Conservation (phyloP, 108 stramenopile species). For the Nitzschia sp. region DNA sequence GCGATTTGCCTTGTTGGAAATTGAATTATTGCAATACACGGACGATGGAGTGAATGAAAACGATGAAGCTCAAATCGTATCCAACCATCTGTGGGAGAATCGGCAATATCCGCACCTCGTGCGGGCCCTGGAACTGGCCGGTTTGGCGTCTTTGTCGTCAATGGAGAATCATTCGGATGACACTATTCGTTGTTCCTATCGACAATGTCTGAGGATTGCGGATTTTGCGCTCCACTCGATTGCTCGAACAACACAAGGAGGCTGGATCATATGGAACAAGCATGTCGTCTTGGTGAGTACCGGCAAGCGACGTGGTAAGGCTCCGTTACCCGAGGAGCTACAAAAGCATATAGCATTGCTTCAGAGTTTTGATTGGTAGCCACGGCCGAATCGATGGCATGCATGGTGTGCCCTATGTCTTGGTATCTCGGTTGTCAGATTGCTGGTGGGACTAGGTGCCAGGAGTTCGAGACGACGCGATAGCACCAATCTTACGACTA, state of each 20-base stretch:
- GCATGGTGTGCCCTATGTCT: too few species aligned
- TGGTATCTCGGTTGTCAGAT: too few species aligned
- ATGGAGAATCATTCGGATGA: background rate
- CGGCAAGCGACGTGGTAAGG: background rate
- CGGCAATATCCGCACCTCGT: background rate
- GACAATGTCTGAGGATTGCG: conserved; percentile 10
- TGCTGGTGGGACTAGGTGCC: too few species aligned
- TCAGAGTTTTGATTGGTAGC: background rate
- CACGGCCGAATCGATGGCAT: too few species aligned
- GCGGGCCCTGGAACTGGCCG: background rate
- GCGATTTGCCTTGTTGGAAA: conserved; percentile 2
- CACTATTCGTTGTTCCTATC: conserved; percentile 3
- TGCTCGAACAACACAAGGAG: conserved; percentile 1
- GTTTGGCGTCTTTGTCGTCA: background rate
- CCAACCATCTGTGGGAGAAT: conserved; percentile 2
- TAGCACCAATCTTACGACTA: too few species aligned
- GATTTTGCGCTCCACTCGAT: conserved; percentile 2
- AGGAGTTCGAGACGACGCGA: too few species aligned
- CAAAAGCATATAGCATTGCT: background rate
- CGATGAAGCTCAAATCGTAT: background rate
- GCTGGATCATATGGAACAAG: conserved; percentile 15
- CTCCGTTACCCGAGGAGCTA: background rate
- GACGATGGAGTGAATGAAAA: background rate
- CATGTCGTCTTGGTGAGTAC: background rate
- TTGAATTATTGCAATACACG: background rate